Evolutionary conservation across 192 early-diverging fungal genomes (phyloP).

Genomic region (Coemansia sp.): DNA sequence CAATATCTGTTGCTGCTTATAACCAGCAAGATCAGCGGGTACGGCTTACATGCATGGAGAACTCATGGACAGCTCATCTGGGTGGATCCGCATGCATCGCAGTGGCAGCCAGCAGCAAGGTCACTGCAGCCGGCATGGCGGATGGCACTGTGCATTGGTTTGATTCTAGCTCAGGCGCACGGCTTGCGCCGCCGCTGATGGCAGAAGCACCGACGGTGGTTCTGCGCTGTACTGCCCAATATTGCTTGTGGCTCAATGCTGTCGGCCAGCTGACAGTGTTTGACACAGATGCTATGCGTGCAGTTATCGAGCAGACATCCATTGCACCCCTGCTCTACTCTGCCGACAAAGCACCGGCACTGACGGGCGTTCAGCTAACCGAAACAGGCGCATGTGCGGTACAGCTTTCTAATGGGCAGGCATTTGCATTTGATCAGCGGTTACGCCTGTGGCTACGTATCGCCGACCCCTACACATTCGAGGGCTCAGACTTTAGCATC

Average conservation of each 20-base stretch:
- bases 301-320: slow-evolving; percentile 16
- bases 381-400: slow-evolving; percentile 13
- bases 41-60: no score
- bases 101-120: slow-evolving; percentile 2
- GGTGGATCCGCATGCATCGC: neutral
- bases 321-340: slow-evolving; percentile 43
- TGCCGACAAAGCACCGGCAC: slow-evolving; percentile 8
- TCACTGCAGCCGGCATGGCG: slow-evolving; percentile 13
- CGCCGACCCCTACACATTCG: slow-evolving; percentile 17
- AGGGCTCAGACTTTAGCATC: slow-evolving; percentile 23
- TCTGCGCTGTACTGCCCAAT: slow-evolving; percentile 14
- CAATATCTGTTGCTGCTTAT: no score
- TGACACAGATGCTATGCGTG: slow-evolving; percentile 4
- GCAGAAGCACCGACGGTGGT: slow-evolving; percentile 25
- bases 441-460: slow-evolving; percentile 29
- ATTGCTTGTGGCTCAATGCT: slow-evolving; percentile 28
- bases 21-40: no score
- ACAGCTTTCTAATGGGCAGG: slow-evolving; percentile 27
- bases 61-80: neutral
- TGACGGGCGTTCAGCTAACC: slow-evolving; percentile 21
- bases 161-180: slow-evolving; percentile 28
- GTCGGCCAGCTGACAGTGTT: slow-evolving; percentile 33
- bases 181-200: slow-evolving; percentile 22
- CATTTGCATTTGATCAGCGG: slow-evolving; percentile 12
- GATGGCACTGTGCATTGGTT: slow-evolving; percentile 40